phyloP scores from a whole-genome alignment of 805 yeast genomes.

The Spathaspora boniae region DNA sequence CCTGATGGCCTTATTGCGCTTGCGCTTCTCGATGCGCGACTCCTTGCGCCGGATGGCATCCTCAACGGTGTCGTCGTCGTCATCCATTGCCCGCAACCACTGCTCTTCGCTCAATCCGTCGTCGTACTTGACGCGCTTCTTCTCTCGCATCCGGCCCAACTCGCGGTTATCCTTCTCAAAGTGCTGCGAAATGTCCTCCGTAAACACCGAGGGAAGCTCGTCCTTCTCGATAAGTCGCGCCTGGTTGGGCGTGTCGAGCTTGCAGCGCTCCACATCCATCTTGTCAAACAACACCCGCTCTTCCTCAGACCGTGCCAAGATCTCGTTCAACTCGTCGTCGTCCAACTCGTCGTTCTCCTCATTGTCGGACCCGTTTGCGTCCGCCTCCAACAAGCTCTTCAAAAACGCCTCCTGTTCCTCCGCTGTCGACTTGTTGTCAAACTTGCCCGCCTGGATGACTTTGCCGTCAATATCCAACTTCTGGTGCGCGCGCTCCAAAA shows the following conservation, averaged over 20 bases:
- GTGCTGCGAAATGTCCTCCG: slow-evolving; percentile 54
- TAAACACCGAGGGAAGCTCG: slow-evolving; percentile 82
- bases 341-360: slow-evolving; percentile 57
- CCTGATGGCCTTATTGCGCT: slow-evolving; percentile 20
- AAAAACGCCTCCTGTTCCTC: slow-evolving; percentile 84
- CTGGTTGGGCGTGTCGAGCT: slow-evolving; percentile 26
- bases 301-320: slow-evolving; percentile 64
- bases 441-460: slow-evolving; percentile 89
- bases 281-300: slow-evolving; percentile 54
- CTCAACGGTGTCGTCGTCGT: slow-evolving; percentile 61
- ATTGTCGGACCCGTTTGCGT: slow-evolving; percentile 50
- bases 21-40: slow-evolving; percentile 38
- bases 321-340: slow-evolving; percentile 69
- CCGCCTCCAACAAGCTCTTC: slow-evolving; percentile 69
- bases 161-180: slow-evolving; percentile 50
- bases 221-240: slow-evolving; percentile 60
- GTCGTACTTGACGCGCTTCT: slow-evolving; percentile 78
- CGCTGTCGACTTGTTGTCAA: slow-evolving; percentile 80
- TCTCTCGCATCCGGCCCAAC: slow-evolving; percentile 65
- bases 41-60: slow-evolving; percentile 56
- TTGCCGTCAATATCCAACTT: slow-evolving; percentile 85
- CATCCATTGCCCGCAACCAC: slow-evolving; percentile 81
- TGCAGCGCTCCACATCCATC: slow-evolving; percentile 57
- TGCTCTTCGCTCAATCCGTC: slow-evolving; percentile 91
- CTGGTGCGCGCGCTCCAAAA: slow-evolving; percentile 77